These are phyloP conservation scores for Nepenthes mirabilis DNA, from an alignment of 148 eudicot genomes.

Conservation along the genomic window DNA sequence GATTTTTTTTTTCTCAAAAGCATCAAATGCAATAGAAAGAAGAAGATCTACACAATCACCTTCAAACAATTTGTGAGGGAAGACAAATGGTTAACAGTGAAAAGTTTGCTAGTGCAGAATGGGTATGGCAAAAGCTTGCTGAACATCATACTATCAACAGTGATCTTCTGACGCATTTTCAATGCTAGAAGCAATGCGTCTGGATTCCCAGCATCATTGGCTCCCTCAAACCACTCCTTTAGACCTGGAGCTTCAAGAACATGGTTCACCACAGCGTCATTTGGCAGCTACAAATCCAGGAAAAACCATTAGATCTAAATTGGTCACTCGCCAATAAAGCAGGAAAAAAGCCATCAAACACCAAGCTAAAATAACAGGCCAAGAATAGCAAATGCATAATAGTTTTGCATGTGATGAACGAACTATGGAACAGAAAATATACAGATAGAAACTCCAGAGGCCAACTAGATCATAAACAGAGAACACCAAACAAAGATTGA, in stretches of 20 bases:
- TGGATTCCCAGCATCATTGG: slow-evolving; percentile 69
- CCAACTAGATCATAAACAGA: too few relatives aligned
- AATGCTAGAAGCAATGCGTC: slow-evolving; percentile 86
- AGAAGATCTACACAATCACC: slow-evolving; percentile 26
- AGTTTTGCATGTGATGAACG: too few relatives aligned
- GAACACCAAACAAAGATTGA: too few relatives aligned
- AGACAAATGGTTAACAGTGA: slow-evolving; percentile 52
- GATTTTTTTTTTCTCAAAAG: not conserved
- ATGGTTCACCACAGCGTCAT: slow-evolving; percentile 45
- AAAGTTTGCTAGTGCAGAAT: slow-evolving; percentile 44
- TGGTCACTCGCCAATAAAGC: too few relatives aligned
- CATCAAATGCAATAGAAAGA: not conserved
- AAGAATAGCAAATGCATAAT: not conserved
- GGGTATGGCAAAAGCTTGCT: slow-evolving; percentile 75
- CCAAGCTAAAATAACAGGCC: not conserved
- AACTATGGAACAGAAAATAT: too few relatives aligned
- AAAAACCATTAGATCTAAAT: not conserved
- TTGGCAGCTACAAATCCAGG: slow-evolving; percentile 50
- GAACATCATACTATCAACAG: slow-evolving; percentile 28
- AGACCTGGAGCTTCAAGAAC: slow-evolving; percentile 68
- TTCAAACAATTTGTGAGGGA: slow-evolving; percentile 55
- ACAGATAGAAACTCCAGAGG: too few relatives aligned
- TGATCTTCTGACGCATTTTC: slow-evolving; percentile 50
- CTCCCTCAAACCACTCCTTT: slow-evolving; percentile 75
- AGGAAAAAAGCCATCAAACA: not conserved